Evolutionary conservation across 257 asterid species (phyloP), one percentile per base, ranked within the genome.

Genomic region (Salvia splendens): DNA sequence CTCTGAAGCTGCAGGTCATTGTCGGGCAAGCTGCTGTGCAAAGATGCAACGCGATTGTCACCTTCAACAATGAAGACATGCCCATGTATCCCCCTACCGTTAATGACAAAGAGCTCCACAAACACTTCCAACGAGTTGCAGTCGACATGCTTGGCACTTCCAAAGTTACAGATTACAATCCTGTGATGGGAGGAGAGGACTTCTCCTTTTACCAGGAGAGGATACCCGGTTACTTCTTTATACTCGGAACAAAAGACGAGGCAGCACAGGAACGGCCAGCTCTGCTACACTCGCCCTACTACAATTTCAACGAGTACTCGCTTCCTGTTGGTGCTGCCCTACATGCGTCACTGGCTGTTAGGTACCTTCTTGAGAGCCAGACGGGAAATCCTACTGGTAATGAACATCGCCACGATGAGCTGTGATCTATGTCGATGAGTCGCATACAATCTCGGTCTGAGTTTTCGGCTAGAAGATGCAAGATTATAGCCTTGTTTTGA

Each of bases 241-340:
- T 83, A 16, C 76, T 91, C 0, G 97, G 96, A 7, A 74, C 78
- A 77, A 84, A 72, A 76, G 83, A 76, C 8, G 83, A 76, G 58
- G 74, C 81, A 1, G 74, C 81, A 1, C 53, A 41, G 4, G 77
- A 70, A 24, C 71, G 71, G 52, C 82, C 71, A 1, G 83, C 64
- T 3, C 46, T 75, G 5, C 64, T 80, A 3, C 97, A 85, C 80
- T 88, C 96, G 0, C 95, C 97, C 8, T 75, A 79, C 70, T 91
- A 81, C 67, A 81, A 58, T 55, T 68, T 88, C 55, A 76, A 85
- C 15, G 94, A 91, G 69, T 82, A 74, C 15, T 91, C 79, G 24
- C 85, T 91, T 10, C 91, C 95, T 65, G 58, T 24, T 16, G 97
- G 97, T 8, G 95, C 97, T 51, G 95, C 97, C 3, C 82, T 86